Percentiles rank a stretch among this genome's conserved stretches.
Evolutionary conservation across 495 filamentous ascomycete genomes (phyloP).

Genomic region (Neurospora tetrasperma): DNA sequence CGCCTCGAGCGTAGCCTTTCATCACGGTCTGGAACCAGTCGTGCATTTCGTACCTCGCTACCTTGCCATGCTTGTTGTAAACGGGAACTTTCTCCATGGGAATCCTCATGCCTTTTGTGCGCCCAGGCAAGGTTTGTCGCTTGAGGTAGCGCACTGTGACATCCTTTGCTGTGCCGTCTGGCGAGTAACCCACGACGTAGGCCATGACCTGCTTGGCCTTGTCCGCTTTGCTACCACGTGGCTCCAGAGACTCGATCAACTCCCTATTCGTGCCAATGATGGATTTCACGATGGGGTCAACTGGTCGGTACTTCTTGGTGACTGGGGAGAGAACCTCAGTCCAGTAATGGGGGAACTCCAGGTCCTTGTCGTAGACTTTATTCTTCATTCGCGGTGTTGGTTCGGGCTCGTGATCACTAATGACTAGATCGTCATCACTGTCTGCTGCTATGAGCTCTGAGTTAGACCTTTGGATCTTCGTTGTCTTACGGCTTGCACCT

Average conservation of each 20-base stretch:
- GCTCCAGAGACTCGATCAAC: constrained; percentile 66
- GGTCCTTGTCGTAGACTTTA: constrained; percentile 51
- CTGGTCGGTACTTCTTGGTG: constrained; percentile 64
- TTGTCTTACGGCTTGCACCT: constrained; percentile 38
- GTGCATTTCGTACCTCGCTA: constrained; percentile 56
- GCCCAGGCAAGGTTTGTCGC: constrained; percentile 72
- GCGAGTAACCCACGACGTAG: constrained; percentile 79
- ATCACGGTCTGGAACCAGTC: constrained; percentile 84
- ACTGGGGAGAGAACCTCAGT: constrained; percentile 75
- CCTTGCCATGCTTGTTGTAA: constrained; percentile 59
- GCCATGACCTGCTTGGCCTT: constrained; percentile 82
- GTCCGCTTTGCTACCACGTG: constrained; percentile 69
- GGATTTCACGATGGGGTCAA: constrained; percentile 65
- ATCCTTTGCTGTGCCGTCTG: constrained; percentile 86
- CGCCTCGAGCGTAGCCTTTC: constrained; percentile 56
- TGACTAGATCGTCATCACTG: constrained; percentile 32
- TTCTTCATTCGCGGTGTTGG: constrained; percentile 11
- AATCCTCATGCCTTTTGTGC: constrained; percentile 79
- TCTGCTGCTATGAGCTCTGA: constrained; percentile 29
- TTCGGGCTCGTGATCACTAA: constrained; percentile 21
- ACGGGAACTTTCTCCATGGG: constrained; percentile 67
- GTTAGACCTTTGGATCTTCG: constrained; percentile 15
- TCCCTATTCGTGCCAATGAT: constrained; percentile 58
- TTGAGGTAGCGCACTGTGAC: constrained; percentile 89
- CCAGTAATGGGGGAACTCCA: constrained; percentile 87